Percentiles rank a stretch among this genome's conserved stretches.
phyloP scores from a whole-genome alignment of 352 stramenopile genomes.

The Globisporangium spinosum region DNA sequence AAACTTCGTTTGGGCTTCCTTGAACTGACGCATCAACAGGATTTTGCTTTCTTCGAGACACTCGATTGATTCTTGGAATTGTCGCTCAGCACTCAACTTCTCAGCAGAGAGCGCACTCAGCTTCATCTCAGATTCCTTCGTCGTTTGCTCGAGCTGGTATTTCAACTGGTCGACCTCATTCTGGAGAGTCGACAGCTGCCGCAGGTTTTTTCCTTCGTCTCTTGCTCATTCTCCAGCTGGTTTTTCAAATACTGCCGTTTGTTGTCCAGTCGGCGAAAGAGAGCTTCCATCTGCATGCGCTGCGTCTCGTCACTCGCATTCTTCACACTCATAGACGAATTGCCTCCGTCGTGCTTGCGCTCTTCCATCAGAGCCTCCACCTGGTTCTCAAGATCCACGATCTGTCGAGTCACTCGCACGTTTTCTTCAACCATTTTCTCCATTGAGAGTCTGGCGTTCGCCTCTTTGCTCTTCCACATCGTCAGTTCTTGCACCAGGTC shows the following conservation, averaged over 20 bases:
- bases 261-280: conserved; percentile 69
- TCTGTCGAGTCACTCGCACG: conserved; percentile 50
- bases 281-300: conserved; percentile 74
- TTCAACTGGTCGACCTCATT: conserved; percentile 43
- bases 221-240: conserved; percentile 54
- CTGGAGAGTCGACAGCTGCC: conserved; percentile 36
- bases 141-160: conserved; percentile 32
- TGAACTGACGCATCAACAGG: conserved; percentile 46
- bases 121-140: conserved; percentile 36
- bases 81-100: conserved; percentile 33
- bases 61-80: conserved; percentile 32
- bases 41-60: conserved; percentile 53
- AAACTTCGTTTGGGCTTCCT: conserved; percentile 61
- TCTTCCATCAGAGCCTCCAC: conserved; percentile 62
- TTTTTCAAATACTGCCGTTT: conserved; percentile 82
- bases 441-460: conserved; percentile 57
- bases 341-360: conserved; percentile 31
- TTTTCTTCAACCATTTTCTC: conserved; percentile 78
- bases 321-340: conserved; percentile 42
- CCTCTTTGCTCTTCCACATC: conserved; percentile 61
- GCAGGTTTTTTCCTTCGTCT: conserved; percentile 44
- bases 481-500: conserved; percentile 73
- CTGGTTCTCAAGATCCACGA: conserved; percentile 58
- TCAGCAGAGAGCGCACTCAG: conserved; percentile 30
- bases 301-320: conserved; percentile 75